Percentiles rank a stretch among this genome's conserved stretches.
Evolutionary conservation across 2,329 filamentous ascomycete species (phyloP).

Genomic region (Penicillium sp.): DNA sequence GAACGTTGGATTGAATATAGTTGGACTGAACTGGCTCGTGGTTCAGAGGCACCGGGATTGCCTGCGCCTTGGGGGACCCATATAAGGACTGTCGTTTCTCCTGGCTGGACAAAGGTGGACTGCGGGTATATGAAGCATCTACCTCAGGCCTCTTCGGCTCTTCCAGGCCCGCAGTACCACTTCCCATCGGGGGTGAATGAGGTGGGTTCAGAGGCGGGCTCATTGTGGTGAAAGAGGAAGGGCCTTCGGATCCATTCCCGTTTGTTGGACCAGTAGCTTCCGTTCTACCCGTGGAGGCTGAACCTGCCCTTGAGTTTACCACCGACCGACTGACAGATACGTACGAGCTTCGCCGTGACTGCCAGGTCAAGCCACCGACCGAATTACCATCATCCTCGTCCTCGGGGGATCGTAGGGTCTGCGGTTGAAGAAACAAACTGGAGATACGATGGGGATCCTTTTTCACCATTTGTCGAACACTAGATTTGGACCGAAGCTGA

Average conservation of each 20-base stretch:
- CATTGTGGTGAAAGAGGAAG: constrained; percentile 15
- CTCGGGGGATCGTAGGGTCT: constrained; percentile 22
- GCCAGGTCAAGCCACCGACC: constrained; percentile 21
- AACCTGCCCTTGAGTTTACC: constrained; percentile 31
- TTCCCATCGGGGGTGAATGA: constrained; percentile 15
- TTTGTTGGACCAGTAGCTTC: constrained; percentile 21
- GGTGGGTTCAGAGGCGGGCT: constrained; percentile 17
- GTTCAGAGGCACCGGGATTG: constrained; percentile 9
- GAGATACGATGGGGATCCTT: constrained; percentile 37
- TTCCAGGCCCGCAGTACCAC: constrained; percentile 11
- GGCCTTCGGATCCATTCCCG: constrained; percentile 14
- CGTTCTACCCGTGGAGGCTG: constrained; percentile 29
- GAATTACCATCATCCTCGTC: constrained; percentile 26
- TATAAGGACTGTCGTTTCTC: constrained; percentile 30
- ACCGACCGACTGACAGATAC: constrained; percentile 31
- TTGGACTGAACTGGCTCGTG: constrained; percentile 22
- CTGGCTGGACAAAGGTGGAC: constrained; percentile 24
- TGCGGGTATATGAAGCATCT: constrained; percentile 14
- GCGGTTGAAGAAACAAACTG: constrained; percentile 30
- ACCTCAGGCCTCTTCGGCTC: constrained; percentile 13
- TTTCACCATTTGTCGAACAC: constrained; percentile 35
- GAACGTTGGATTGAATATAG: constrained; percentile 24
- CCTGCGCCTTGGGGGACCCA: constrained; percentile 6
- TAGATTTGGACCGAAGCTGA: constrained; percentile 27
- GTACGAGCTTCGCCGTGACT: constrained; percentile 31